Conservation (phyloP, 148 eudicot species). For the Rhododendron ferrugineum region DNA sequence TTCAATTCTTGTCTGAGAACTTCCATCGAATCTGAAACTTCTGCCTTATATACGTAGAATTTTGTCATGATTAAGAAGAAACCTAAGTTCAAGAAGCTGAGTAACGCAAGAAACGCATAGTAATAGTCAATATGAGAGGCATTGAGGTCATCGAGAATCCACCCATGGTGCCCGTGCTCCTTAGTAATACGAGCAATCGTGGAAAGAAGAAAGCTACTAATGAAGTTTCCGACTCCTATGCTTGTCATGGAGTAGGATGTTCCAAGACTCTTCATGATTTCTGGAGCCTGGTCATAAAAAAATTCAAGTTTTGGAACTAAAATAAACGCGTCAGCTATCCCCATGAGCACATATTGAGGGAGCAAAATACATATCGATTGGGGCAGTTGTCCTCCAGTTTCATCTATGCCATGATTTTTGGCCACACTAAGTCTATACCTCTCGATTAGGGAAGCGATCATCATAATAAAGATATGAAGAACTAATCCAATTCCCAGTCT, state of each 20-base stretch:
- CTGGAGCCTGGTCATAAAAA: slow-evolving; percentile 82
- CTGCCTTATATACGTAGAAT: slow-evolving; percentile 59
- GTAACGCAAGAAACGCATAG: slow-evolving; percentile 46
- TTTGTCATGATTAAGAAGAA: slow-evolving; percentile 44
- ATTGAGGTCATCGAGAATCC: slow-evolving; percentile 73
- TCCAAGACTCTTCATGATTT: slow-evolving; percentile 78
- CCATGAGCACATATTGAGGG: slow-evolving; percentile 70
- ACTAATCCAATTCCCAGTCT: slow-evolving; percentile 68
- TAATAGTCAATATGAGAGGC: slow-evolving; percentile 70
- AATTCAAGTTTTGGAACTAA: slow-evolving; percentile 73
- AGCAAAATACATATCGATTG: slow-evolving; percentile 50
- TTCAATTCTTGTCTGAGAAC: slow-evolving; percentile 38
- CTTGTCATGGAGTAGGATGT: slow-evolving; percentile 61
- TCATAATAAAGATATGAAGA: slow-evolving; percentile 53
- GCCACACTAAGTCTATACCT: slow-evolving; percentile 46
- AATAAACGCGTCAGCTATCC: slow-evolving; percentile 57
- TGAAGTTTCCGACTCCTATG: slow-evolving; percentile 61
- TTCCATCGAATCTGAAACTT: slow-evolving; percentile 49
- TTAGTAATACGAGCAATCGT: slow-evolving; percentile 46
- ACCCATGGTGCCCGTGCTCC: slow-evolving; percentile 46
- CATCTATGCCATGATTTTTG: slow-evolving; percentile 37
- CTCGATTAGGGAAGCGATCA: slow-evolving; percentile 39
- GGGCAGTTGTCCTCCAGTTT: slow-evolving; percentile 51
- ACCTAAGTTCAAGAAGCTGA: slow-evolving; percentile 50
- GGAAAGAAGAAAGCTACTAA: slow-evolving; percentile 62